These are phyloP conservation scores for Leersia perrieri DNA, from an alignment of 176 grass and related monocot genomes.

Conservation along the genomic window DNA sequence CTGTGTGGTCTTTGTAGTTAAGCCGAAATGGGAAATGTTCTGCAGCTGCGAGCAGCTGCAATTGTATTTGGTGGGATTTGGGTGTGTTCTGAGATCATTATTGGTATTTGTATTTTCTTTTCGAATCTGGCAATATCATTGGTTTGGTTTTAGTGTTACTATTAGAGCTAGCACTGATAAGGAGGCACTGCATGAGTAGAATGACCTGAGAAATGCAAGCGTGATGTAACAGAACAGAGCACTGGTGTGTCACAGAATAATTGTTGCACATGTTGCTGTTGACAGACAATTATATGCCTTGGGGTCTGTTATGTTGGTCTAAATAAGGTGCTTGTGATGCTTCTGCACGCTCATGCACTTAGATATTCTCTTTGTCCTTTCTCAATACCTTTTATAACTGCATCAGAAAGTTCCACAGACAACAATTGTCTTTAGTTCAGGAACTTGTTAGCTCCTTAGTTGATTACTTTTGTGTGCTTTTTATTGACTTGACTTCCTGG, in stretches of 20 bases:
- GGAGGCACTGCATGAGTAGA: not conserved
- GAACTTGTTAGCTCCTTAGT: not conserved
- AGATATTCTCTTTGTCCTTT: not conserved
- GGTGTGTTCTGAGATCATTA: not conserved
- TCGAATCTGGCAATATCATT: not conserved
- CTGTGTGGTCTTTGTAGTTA: not conserved
- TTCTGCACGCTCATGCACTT: not conserved
- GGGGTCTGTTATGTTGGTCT: not conserved
- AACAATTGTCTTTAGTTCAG: not conserved
- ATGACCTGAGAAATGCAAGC: not conserved
- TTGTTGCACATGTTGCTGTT: not conserved
- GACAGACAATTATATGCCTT: not conserved
- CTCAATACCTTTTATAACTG: not conserved
- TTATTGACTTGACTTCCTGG: constrained; percentile 4
- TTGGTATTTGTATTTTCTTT: not conserved
- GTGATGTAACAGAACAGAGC: not conserved
- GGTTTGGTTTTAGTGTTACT: not conserved
- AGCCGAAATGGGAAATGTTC: not conserved
- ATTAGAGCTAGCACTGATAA: not conserved
- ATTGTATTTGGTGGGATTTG: not conserved
- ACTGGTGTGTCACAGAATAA: not conserved
- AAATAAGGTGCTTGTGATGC: not conserved
- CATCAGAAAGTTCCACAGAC: not conserved
- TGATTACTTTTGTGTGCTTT: not conserved
- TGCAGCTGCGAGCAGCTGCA: not conserved